Evolutionary conservation across 805 yeast genomes (phyloP).

Genomic region (Myxozyma neotropica): DNA sequence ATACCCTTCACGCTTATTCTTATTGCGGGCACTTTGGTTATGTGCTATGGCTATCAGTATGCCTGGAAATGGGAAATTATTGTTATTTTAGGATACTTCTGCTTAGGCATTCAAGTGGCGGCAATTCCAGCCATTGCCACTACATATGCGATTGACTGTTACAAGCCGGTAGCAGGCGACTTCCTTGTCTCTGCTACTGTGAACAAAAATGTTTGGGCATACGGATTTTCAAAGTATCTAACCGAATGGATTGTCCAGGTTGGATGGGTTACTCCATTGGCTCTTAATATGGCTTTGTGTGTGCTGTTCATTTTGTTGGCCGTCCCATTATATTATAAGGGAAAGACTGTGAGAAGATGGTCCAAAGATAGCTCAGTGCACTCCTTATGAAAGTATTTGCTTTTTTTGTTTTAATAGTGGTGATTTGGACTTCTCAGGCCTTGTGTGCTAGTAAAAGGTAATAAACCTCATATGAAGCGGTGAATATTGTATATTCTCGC

Average conservation of each 20-base stretch:
- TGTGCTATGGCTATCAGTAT: not conserved
- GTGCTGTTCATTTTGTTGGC: not conserved
- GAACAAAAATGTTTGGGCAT: constrained; percentile 8
- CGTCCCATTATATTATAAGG: not conserved
- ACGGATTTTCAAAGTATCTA: constrained; percentile 1
- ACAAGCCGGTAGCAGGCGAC: constrained; percentile 9
- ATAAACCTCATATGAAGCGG: too few species aligned
- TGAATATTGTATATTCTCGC: too few species aligned
- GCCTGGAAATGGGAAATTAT: constrained; percentile 6
- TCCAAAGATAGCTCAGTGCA: not conserved
- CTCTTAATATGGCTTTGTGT: not conserved
- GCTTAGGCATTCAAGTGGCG: not conserved
- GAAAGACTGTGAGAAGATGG: constrained; percentile 4
- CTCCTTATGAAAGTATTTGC: not conserved
- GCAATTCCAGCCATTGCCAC: constrained; percentile 3
- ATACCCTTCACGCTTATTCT: not conserved
- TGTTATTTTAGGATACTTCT: constrained; percentile 2
- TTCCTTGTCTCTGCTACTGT: not conserved
- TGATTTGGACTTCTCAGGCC: not conserved
- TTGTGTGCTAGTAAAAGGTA: too few species aligned
- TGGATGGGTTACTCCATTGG: not conserved
- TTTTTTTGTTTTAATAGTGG: not conserved
- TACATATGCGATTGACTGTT: constrained; percentile 4
- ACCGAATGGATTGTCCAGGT: not conserved
- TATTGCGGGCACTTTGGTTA: not conserved